Evolutionary conservation across 306 rosid species (phyloP), one percentile per base, ranked within the genome.

Genomic region (Dryas alaskensis): DNA sequence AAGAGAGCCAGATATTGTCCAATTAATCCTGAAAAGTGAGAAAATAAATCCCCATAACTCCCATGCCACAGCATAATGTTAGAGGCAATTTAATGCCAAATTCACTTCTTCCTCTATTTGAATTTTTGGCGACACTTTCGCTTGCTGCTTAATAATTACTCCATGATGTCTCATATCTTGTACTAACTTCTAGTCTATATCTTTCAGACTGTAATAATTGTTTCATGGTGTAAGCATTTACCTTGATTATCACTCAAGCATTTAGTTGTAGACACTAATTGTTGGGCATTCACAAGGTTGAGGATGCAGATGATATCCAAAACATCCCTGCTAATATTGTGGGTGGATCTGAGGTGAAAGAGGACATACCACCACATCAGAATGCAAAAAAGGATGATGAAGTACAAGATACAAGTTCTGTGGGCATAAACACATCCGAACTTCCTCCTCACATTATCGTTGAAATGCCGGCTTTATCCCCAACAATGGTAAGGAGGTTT

Each of bases 391-490:
- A 65, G 71, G 87, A 79, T 78, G 89, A 83, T 44, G 73, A 52
- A 12, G 82, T 70, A 72, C 68, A 80, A 79, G 97, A 86, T 83
- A 71, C 90, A 77, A 79, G 77, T 79, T 84, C 92, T 49, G 71
- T 73, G 37, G 49, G 76, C 27, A 82, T 85, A 83, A 87, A 73
- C 69, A 59, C 85, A 19, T 82, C 96, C 73, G 86, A 84, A 42
- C 97, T 94, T 73, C 98, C 98, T 63, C 90, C 98, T 69, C 98
- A 92, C 74, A 7, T 79, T 77, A 50, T 94, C 65, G 81, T 94
- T 77, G 95, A 60, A 51, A 94, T 94, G 98, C 98, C 98, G 44
- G 98, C 98, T 72, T 84, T 92, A 80, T 91, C 98, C 68, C 98
- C 97, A 47, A 94, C 98, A 54, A 92, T 94, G 98, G 98, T 94